Percentiles rank a stretch among this genome's conserved stretches.
phyloP scores from a whole-genome alignment of 176 grass and related monocot genomes.

The barley (Hordeum vulgare) region MorexV3_pseudomolecules_assembly NC_058524.1:616452444-616452943 shows the following conservation, averaged over 20 bases:
- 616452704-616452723: constrained; percentile 6
- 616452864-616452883: too few relatives aligned
- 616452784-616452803: constrained; percentile 44
- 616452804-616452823: not conserved
- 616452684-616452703: not conserved
- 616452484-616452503: too few relatives aligned
- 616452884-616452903: not conserved
- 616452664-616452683: constrained; percentile 69
- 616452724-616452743: constrained; percentile 54
- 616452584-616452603: not conserved
- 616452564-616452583: not conserved
- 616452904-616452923: not conserved
- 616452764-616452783: constrained; percentile 91
- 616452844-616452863: not conserved
- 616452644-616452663: constrained; percentile 29
- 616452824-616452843: not conserved
- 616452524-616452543: not conserved
- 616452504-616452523: not conserved
- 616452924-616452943: not conserved
- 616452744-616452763: constrained; percentile 52
- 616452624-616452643: not conserved
- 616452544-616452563: not conserved
- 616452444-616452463: too few relatives aligned
- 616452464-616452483: too few relatives aligned
- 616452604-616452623: constrained; percentile 5